Evolutionary conservation across 768 basidiomycete species (phyloP), one percentile per base, ranked within the genome.

Genomic region (Suillus luteus): DNA sequence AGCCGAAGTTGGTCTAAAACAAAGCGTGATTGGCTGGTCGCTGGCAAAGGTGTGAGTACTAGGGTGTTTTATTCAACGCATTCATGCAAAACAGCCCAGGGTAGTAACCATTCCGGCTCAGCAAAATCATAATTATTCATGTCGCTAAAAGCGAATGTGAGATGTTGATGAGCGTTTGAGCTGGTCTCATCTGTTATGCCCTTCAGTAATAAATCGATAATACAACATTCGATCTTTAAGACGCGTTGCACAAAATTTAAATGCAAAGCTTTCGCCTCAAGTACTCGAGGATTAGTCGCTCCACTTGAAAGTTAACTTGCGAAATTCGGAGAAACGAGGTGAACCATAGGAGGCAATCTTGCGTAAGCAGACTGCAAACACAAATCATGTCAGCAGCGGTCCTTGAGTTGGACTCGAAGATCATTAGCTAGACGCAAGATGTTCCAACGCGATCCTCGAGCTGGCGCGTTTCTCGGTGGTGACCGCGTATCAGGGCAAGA

Each of bases 401-500:
- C 24, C 57, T 41, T 27, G 40, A 27, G 2, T 41, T 58, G 55
- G 37, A 31, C 31, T 31, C 3, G 31, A 55, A 58, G 57, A 58
- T 58, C 61, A 58, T 41, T 35, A 35, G 33, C 37, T 41, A 59
- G 57, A 64, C 48, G 31, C 67, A 64, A 60, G 66, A 93, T 95
- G 86, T 95, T 92, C 75, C 92, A 93, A 87, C 88, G 93, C 75
- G 93, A 95, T 86, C 91, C 93, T 67, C 80, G 90, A 72, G 92
- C 92, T 68, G 95, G 95, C 57, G 91, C 92, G 22, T 97, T 98
- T 76, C 81, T 98, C 19, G 96, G 96, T 62, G 96, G 96, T 33
- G 92, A 96, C 78, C 84, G 96, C 71, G 89, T 95, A 19, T 92
- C 92, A 68, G 96, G 96, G 4, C 95, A 96, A 75, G 96, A 97